A percentile compares a stretch with the other conserved stretches of the same genome.
Evolutionary conservation across 306 rosid genomes (phyloP).

Genomic region (Prunus mume): DNA sequence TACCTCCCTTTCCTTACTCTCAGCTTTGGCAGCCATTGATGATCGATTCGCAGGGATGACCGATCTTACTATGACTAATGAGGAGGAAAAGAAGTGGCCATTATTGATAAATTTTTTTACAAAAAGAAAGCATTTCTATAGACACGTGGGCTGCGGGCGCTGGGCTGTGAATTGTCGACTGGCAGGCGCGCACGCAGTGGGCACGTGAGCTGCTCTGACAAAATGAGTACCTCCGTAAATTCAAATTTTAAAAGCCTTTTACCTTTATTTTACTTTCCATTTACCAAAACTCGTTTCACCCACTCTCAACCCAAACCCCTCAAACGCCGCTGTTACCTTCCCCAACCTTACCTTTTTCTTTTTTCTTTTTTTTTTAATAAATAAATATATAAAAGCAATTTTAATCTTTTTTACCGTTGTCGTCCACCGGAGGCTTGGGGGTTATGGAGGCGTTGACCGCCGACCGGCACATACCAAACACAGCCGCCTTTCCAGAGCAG

Average conservation of each 20-base stretch:
- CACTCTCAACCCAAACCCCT: conserved; percentile 26
- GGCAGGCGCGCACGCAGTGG: neutral
- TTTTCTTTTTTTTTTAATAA: neutral
- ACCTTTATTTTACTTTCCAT: conserved; percentile 25
- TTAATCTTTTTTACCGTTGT: conserved; percentile 15
- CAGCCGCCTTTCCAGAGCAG: conserved; percentile 46
- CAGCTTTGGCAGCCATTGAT: neutral
- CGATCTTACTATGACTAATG: neutral
- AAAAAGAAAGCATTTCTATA: too few relatives aligned
- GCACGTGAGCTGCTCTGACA: neutral
- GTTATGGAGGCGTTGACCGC: conserved; percentile 41
- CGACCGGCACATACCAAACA: conserved; percentile 26
- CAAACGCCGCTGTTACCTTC: conserved; percentile 24
- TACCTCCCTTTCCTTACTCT: neutral
- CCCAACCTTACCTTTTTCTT: neutral
- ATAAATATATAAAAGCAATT: neutral
- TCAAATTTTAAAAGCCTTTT: conserved; percentile 12
- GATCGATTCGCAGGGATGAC: neutral
- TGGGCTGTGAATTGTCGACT: too few relatives aligned
- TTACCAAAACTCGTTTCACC: conserved; percentile 39
- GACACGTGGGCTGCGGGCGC: too few relatives aligned
- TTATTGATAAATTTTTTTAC: too few relatives aligned
- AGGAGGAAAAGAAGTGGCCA: neutral
- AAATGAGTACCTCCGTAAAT: conserved; percentile 3
- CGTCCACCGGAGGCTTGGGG: neutral